phyloP scores from a whole-genome alignment of 1,139 yeast genomes.

The Geotrichum restrictum region DNA sequence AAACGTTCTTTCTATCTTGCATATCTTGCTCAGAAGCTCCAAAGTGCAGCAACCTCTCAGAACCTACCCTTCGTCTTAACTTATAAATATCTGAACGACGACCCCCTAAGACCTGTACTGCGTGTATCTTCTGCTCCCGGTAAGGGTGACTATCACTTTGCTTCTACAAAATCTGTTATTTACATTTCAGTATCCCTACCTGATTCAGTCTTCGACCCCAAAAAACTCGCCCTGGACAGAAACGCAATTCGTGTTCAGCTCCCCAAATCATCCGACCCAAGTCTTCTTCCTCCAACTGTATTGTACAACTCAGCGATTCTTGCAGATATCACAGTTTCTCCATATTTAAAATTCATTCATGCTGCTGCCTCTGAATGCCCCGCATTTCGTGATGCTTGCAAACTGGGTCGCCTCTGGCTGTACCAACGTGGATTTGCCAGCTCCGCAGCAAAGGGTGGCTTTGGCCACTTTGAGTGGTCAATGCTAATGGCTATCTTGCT shows the following conservation, averaged over 20 bases:
- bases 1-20: constrained; percentile 86
- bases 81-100: constrained; percentile 50
- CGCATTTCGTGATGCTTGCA: constrained; percentile 84
- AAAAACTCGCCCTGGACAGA: constrained; percentile 72
- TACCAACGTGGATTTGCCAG: constrained; percentile 79
- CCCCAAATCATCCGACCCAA: constrained; percentile 27
- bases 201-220: constrained; percentile 62
- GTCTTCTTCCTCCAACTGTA: constrained; percentile 70
- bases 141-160: constrained; percentile 48
- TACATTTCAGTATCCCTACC: constrained; percentile 73
- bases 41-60: constrained; percentile 51
- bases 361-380: constrained; percentile 72
- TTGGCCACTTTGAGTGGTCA: constrained; percentile 89
- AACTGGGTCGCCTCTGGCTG: constrained; percentile 84
- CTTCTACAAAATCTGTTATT: constrained; percentile 66
- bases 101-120: constrained; percentile 37
- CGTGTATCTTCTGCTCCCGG: constrained; percentile 25
- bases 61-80: constrained; percentile 47
- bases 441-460: constrained; percentile 55
- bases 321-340: constrained; percentile 62
- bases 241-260: constrained; percentile 53
- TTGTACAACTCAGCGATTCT: constrained; percentile 76
- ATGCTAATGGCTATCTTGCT: constrained; percentile 73
- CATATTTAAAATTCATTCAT: constrained; percentile 70
- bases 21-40: constrained; percentile 62